A percentile compares a stretch with the other conserved stretches of the same genome.
Conservation (phyloP, 2,329 filamentous ascomycete genomes). For the Penicillium sp. region DNA sequence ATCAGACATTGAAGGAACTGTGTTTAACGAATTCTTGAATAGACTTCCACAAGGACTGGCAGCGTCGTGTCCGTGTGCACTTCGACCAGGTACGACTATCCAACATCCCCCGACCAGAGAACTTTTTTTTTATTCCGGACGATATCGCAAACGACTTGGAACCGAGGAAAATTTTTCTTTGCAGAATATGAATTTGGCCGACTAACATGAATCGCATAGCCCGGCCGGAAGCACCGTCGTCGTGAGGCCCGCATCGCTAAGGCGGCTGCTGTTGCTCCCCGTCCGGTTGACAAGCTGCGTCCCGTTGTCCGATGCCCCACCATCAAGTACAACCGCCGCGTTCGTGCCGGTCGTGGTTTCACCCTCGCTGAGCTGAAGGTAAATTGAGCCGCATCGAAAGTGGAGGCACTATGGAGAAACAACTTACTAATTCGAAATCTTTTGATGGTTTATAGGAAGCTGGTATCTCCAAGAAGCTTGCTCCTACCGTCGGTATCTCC, state of each 20-base stretch:
- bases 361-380: conserved; percentile 98
- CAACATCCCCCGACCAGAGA: conserved; percentile 7
- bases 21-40: conserved; percentile 32
- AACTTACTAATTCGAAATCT: conserved; percentile 9
- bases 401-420: background rate
- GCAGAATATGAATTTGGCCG: conserved; percentile 18
- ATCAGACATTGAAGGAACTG: conserved; percentile 19
- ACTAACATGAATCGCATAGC: conserved; percentile 56
- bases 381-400: conserved; percentile 33
- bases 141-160: conserved; percentile 16
- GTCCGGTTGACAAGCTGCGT: conserved; percentile 94
- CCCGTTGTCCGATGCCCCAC: conserved; percentile 97
- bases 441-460: conserved; percentile 65
- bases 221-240: conserved; percentile 92
- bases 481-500: conserved; percentile 92
- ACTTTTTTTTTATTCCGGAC: conserved; percentile 12
- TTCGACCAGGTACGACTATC: conserved; percentile 91
- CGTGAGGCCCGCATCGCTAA: conserved; percentile 89
- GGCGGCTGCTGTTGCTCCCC: conserved; percentile 91
- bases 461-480: conserved; percentile 89
- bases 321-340: conserved; percentile 98
- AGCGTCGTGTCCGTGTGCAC: conserved; percentile 97
- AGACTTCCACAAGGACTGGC: conserved; percentile 99
- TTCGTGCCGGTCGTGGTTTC: conserved; percentile 96
- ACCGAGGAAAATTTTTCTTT: conserved; percentile 16